Conservation (phyloP, 805 yeast genomes). For the Candida khao-thaluensis region DNA sequence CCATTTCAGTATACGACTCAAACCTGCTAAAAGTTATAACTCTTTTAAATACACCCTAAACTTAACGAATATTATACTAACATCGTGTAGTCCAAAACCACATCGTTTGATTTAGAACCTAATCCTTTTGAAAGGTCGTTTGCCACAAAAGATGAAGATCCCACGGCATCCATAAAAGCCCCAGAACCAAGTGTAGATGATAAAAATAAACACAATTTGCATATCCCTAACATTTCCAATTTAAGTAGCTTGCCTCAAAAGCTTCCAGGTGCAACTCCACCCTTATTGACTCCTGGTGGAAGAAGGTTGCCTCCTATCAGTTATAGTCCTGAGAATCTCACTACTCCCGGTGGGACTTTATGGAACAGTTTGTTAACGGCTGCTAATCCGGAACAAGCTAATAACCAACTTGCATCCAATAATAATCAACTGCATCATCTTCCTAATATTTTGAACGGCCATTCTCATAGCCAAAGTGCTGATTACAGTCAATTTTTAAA, state of each 20-base stretch:
- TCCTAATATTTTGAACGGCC: conserved; percentile 2
- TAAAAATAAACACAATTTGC: conserved; percentile 36
- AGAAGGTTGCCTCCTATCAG: conserved; percentile 55
- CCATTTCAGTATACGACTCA: conserved; percentile 1
- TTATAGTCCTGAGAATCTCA: conserved; percentile 46
- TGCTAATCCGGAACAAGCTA: conserved; percentile 20
- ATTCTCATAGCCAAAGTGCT: conserved; percentile 11
- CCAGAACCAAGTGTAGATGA: conserved; percentile 14
- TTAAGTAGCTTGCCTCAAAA: conserved; percentile 24
- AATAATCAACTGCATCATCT: conserved; percentile 4
- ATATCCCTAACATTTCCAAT: conserved; percentile 32
- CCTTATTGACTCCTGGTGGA: conserved; percentile 59
- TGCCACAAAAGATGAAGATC: conserved; percentile 53
- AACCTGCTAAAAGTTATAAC: no score
- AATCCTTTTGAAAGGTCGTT: conserved; percentile 95
- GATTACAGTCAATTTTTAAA: conserved; percentile 28
- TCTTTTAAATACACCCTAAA: background rate
- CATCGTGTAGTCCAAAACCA: conserved; percentile 21
- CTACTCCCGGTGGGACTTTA: conserved; percentile 49
- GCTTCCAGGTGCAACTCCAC: conserved; percentile 44
- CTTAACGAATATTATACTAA: conserved; percentile 13
- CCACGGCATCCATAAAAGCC: background rate
- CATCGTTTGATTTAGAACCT: conserved; percentile 78
- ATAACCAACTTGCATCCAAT: conserved; percentile 2
- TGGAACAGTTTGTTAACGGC: conserved; percentile 50